Evolutionary conservation across 2,329 filamentous ascomycete genomes (phyloP).

Genomic region (Macrophomina pseudophaseolina): DNA sequence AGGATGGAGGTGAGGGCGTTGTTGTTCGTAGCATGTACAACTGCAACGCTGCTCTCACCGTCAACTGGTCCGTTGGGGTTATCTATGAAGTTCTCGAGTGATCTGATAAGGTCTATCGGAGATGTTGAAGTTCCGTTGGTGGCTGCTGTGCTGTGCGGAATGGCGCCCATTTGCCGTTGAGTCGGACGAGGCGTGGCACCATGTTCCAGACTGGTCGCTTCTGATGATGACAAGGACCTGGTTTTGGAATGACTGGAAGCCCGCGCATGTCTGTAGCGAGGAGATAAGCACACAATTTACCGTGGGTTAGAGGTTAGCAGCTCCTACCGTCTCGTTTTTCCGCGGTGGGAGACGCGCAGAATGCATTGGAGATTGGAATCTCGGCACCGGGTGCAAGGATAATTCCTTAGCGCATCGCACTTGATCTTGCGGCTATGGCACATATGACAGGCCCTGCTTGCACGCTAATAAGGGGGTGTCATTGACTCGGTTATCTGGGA

Average conservation of each 20-base stretch:
- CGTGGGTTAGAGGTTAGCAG: no score
- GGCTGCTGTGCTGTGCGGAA: neutral
- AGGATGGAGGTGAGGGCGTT: constrained; percentile 12
- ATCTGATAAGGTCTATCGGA: constrained; percentile 11
- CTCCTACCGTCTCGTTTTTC: neutral
- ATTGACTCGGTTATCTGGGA: neutral
- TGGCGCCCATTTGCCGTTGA: neutral
- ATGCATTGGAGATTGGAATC: constrained; percentile 2
- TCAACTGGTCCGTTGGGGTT: constrained; percentile 10
- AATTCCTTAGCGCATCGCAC: constrained; percentile 5
- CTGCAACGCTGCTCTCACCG: neutral
- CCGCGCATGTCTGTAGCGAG: no score
- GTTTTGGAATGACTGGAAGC: no score
- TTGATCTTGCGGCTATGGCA: constrained; percentile 12
- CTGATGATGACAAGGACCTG: no score
- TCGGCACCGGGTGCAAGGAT: constrained; percentile 12
- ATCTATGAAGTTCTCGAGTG: constrained; percentile 17
- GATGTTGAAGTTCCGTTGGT: neutral
- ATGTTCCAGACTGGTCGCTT: no score
- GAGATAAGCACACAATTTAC: no score
- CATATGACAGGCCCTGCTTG: neutral
- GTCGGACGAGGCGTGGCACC: neutral
- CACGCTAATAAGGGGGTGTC: neutral
- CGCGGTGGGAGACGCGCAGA: constrained; percentile 3
- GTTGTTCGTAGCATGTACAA: constrained; percentile 21